Base-by-base conservation (phyloP, 306 rosid species). In the Sphenostylis stenocarpa region DNA sequence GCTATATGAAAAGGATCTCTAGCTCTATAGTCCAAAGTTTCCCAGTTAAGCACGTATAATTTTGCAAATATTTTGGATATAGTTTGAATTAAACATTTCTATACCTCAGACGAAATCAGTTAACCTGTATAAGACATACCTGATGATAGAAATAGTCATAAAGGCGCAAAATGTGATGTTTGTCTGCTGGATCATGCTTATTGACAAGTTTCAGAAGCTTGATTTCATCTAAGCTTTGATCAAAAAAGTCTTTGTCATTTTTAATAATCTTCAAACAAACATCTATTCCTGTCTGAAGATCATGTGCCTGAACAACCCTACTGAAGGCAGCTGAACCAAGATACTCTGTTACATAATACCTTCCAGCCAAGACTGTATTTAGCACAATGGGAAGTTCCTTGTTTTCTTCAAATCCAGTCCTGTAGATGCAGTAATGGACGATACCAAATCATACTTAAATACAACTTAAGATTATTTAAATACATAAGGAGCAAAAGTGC, bases 341-440 rank as follows among this genome's bases (percentile, higher is more conserved):
- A 81, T 96, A 93, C 61, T 91, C 98, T 4, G 98, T 96, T 19
- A 96, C 33, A 62, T 86, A 92, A 82, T 92, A 96, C 82, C 99
- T 86, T 60, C 99, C 90, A 26, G 96, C 99, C 76, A 96, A 70
- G 79, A 96, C 85, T 7, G 91, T 79, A 74, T 93, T 92, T 78
- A 92, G 79, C 81, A 91, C 96, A 81, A 96, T 88, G 5, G 96
- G 97, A 20, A 96, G 71, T 79, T 96, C 99, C 92, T 92, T 96
- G 91, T 80, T 91, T 81, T 86, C 99, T 88, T 96, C 99, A 80
- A 96, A 96, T 74, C 99, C 99, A 70, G 99, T 96, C 94, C 99
- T 96, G 86, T 48, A 82, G 62, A 82, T 51, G 80, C 82, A 82
- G 83, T 38, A 88, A 86, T 70, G 69, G 20, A 80, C 63, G 38